phyloP scores from a whole-genome alignment of 495 filamentous ascomycete species.

The Penicillium salamii region DNA sequence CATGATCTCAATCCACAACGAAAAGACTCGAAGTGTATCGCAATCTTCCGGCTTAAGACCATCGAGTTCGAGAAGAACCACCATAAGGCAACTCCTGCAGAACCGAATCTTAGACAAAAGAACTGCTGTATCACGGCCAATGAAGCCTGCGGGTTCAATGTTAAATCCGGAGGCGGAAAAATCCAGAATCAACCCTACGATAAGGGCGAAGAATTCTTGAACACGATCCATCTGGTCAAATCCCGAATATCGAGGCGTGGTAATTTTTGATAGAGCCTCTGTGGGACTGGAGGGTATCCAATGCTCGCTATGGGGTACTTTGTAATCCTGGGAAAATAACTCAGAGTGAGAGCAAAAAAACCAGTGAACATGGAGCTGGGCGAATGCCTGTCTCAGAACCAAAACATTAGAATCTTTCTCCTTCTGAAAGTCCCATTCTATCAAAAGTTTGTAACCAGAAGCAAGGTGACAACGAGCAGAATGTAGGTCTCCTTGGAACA shows the following conservation, averaged over 20 bases:
- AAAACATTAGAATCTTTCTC: background rate
- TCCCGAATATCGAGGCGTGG: background rate
- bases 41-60: background rate
- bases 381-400: background rate
- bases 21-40: background rate
- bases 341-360: background rate
- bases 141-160: background rate
- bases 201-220: background rate
- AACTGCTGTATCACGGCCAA: background rate
- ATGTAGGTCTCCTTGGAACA: background rate
- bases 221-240: background rate
- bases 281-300: background rate
- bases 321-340: background rate
- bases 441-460: background rate
- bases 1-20: background rate
- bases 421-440: background rate
- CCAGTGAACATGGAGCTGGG: background rate
- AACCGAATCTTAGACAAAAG: background rate
- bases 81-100: background rate
- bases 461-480: background rate
- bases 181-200: background rate
- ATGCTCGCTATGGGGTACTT: background rate
- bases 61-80: background rate
- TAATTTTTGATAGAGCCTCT: background rate
- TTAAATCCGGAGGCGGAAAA: background rate